Evolutionary conservation across 768 basidiomycete genomes (phyloP), one percentile per base, ranked within the genome.

Genomic region (Suillus subaureus): DNA sequence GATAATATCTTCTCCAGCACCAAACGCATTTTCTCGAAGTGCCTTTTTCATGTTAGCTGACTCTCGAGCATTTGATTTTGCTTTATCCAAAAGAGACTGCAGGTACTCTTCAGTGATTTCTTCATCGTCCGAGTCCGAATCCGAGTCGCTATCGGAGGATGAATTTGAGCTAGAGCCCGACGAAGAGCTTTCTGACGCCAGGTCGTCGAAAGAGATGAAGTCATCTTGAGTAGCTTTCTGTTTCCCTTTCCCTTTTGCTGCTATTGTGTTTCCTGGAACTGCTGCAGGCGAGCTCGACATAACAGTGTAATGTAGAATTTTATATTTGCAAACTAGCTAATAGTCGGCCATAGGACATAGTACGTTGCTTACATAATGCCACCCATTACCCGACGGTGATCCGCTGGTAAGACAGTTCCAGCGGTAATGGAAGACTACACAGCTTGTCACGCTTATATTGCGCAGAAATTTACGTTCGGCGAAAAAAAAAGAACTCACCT

Each of bases 51-150:
- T 63, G 26, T 55, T 68, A 1, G 68, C 73, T 58, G 75, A 72
- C 70, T 80, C 79, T 69, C 67, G 75, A 56, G 81, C 84, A 73
- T 84, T 86, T 70, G 81, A 74, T 69, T 83, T 81, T 21, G 91
- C 91, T 63, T 84, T 85, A 67, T 87, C 83, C 15, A 94, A 77
- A 0, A 92, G 76, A 8, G 84, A 88, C 39, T 88, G 81, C 6
- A 92, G 81, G 66, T 87, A 87, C 69, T 88, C 86, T 45, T 81
- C 79, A 0, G 87, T 87, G 35, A 88, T 78, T 52, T 85, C 82
- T 6, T 79, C 78, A 64, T 84, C 84, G 26, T 85, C 78, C 6
- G 69, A 45, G 35, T 78, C 78, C 11, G 78, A 80, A 43, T 74
- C 75, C 2, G 78, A 77, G 37, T 70, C 63, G 33, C 75, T 72